phyloP scores from a whole-genome alignment of 495 filamentous ascomycete species.

The Penicillium ucsense region DNA sequence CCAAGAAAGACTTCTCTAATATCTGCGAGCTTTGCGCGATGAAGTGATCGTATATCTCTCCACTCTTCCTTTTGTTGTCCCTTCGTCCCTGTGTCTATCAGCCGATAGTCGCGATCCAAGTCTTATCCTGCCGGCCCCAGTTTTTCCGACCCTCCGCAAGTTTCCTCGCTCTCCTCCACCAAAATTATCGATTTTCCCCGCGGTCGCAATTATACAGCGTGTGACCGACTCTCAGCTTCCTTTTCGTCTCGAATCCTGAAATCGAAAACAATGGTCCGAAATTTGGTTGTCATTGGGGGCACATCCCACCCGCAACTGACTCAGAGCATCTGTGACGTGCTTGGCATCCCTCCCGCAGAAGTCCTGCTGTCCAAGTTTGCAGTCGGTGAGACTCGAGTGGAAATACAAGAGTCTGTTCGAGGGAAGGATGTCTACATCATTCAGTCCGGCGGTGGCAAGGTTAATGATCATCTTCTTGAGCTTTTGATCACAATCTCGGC shows the following conservation, averaged over 20 bases:
- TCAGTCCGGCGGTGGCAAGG: slow-evolving; percentile 76
- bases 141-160: slow-evolving; percentile 26
- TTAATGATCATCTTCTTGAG: slow-evolving; percentile 94
- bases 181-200: slow-evolving; percentile 6
- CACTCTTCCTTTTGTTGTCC: slow-evolving; percentile 4
- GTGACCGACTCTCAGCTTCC: slow-evolving; percentile 1
- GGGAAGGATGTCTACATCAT: slow-evolving; percentile 98
- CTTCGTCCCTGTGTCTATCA: slow-evolving; percentile 2
- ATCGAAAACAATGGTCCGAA: slow-evolving; percentile 67
- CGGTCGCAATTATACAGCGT: slow-evolving; percentile 7
- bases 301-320: slow-evolving; percentile 85
- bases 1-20: slow-evolving; percentile 3
- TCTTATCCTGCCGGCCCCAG: slow-evolving; percentile 21
- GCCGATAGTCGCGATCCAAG: slow-evolving; percentile 9
- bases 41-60: slow-evolving; percentile 25
- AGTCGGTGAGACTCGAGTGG: slow-evolving; percentile 88
- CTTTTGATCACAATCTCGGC: slow-evolving; percentile 93
- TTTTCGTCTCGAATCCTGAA: slow-evolving; percentile 1
- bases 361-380: slow-evolving; percentile 84
- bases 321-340: slow-evolving; percentile 71
- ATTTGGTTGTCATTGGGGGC: slow-evolving; percentile 88
- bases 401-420: slow-evolving; percentile 90
- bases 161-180: slow-evolving; percentile 20
- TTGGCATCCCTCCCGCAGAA: slow-evolving; percentile 75
- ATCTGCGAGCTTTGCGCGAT: slow-evolving; percentile 22